Conservation (phyloP, 352 stramenopile genomes). For the Phytophthora fragariaefolia region DNA sequence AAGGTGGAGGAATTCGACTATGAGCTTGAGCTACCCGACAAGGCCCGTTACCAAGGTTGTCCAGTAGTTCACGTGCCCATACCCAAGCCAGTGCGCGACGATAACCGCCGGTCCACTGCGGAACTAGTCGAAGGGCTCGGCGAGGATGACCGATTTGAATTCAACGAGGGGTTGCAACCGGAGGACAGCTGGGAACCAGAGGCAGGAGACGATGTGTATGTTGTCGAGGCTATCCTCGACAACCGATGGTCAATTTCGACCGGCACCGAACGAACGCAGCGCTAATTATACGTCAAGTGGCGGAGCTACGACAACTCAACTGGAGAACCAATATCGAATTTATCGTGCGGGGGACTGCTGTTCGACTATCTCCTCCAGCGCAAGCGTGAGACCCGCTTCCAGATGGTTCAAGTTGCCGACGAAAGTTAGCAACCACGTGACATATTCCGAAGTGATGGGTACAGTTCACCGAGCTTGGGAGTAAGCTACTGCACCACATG, state of each 20-base stretch:
- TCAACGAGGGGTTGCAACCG: neutral
- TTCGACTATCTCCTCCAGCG: neutral
- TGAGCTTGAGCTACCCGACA: neutral
- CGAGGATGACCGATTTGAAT: too few species aligned
- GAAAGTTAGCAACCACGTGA: neutral
- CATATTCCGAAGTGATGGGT: neutral
- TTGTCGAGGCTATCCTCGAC: neutral
- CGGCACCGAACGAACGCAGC: neutral
- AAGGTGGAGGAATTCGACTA: too few species aligned
- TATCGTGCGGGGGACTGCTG: neutral
- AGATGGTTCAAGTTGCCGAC: neutral
- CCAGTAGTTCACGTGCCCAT: neutral
- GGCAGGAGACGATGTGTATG: neutral
- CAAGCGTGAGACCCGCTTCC: neutral
- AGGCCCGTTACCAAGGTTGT: neutral
- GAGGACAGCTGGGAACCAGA: neutral
- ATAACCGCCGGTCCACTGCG: too few species aligned
- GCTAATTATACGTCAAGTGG: neutral
- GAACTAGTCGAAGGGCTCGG: neutral
- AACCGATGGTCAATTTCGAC: neutral
- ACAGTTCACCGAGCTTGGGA: neutral
- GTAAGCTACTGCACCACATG: neutral
- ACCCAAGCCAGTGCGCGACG: neutral
- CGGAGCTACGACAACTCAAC: neutral
- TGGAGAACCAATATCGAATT: neutral